A percentile compares a stretch with the other conserved stretches of the same genome.
phyloP scores from a whole-genome alignment of 768 basidiomycete species.

The Russula vinacea region DNA sequence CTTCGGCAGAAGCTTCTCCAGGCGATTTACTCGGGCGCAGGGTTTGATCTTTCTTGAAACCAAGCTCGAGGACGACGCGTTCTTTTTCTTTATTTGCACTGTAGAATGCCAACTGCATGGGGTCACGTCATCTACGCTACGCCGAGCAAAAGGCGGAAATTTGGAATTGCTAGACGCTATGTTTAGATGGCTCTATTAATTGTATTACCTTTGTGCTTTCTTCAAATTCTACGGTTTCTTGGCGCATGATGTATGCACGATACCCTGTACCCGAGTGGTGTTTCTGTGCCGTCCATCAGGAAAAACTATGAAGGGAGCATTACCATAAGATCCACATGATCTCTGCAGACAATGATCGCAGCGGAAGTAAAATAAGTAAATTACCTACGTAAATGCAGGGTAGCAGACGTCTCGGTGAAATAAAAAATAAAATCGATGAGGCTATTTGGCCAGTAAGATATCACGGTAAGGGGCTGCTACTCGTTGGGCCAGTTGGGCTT shows the following conservation, averaged over 20 bases:
- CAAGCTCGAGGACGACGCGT: too few species aligned
- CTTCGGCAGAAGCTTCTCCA: conserved; percentile 77
- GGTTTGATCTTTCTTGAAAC: conserved; percentile 82
- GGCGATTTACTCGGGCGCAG: conserved; percentile 83
- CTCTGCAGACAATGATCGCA: too few species aligned
- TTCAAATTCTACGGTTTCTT: not conserved
- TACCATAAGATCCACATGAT: too few species aligned
- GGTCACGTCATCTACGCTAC: not conserved
- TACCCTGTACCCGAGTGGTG: not conserved
- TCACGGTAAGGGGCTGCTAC: too few species aligned
- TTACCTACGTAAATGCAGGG: too few species aligned
- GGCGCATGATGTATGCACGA: not conserved
- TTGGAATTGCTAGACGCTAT: not conserved
- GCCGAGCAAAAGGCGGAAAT: not conserved
- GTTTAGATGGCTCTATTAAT: not conserved
- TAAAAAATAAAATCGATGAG: too few species aligned
- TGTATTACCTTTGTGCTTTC: not conserved
- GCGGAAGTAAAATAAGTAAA: too few species aligned
- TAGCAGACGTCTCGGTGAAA: too few species aligned
- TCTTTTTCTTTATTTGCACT: not conserved
- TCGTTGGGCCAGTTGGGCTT: too few species aligned
- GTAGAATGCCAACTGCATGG: not conserved
- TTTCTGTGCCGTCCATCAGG: too few species aligned
- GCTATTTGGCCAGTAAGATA: too few species aligned
- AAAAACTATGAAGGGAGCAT: too few species aligned